Conservation (phyloP, 345 rosid species). For the Moricandia arvensis region DNA sequence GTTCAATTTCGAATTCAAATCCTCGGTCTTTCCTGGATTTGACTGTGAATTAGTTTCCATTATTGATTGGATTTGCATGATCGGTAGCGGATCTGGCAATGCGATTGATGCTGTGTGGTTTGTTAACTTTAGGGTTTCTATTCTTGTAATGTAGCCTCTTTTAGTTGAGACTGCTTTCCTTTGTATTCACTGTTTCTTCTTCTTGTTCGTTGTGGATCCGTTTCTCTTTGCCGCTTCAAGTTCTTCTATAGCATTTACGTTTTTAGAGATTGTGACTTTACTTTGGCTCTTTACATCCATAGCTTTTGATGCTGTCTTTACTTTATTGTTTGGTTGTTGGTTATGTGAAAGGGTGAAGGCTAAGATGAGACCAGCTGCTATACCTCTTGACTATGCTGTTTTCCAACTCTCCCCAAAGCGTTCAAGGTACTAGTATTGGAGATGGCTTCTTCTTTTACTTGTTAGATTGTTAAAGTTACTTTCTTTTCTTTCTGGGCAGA, state of each 20-base stretch:
- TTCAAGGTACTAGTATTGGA: conserved; percentile 55
- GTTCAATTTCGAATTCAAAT: background rate
- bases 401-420: conserved; percentile 90
- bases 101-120: conserved; percentile 17
- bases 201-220: background rate
- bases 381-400: conserved; percentile 72
- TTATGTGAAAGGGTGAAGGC: conserved; percentile 12
- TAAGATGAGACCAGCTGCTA: conserved; percentile 66
- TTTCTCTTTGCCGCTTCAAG: conserved; percentile 20
- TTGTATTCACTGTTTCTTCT: background rate
- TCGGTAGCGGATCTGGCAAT: conserved; percentile 37
- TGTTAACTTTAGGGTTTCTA: conserved; percentile 12
- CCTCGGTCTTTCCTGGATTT: background rate
- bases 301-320: background rate
- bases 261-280: background rate
- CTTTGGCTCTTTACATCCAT: background rate
- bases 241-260: conserved; percentile 7
- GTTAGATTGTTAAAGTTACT: background rate
- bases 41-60: background rate
- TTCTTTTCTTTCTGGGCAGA: conserved; percentile 42
- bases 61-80: background rate
- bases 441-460: background rate
- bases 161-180: background rate
- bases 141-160: background rate
- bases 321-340: background rate